Evolutionary conservation across 208 protist species (phyloP).

Genomic region (Acanthamoeba lugdunensis): DNA sequence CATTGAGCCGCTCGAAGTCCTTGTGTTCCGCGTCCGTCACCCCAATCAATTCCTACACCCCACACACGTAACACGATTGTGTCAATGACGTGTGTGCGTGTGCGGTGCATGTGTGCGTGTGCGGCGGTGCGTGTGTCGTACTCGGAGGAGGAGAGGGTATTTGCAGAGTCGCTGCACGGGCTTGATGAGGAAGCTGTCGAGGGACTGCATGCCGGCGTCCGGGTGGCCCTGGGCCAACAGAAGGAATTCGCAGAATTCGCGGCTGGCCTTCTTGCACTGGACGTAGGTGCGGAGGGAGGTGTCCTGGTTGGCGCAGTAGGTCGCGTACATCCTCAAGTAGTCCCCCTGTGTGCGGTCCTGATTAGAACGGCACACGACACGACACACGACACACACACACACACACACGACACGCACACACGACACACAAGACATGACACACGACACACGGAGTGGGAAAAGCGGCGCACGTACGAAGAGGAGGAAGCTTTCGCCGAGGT

Average conservation of each 20-base stretch:
- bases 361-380: not conserved
- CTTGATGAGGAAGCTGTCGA: constrained; percentile 65
- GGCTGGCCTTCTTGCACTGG: constrained; percentile 8
- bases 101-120: not conserved
- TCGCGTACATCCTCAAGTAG: constrained; percentile 52
- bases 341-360: not conserved
- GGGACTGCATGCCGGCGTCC: not conserved
- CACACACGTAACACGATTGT: not conserved
- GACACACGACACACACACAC: too few species aligned
- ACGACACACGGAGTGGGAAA: too few species aligned
- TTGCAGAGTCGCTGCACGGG: constrained; percentile 18
- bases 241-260: constrained; percentile 4
- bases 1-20: not conserved
- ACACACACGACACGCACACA: not conserved
- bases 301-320: constrained; percentile 46
- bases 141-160: not conserved
- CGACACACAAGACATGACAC: not conserved
- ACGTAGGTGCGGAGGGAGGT: not conserved
- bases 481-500: constrained; percentile 52
- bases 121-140: not conserved
- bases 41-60: constrained; percentile 19
- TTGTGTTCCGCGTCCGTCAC: not conserved
- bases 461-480: not conserved
- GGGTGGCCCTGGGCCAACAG: not conserved
- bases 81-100: not conserved